Percentiles rank a stretch among this genome's conserved stretches.
phyloP scores from a whole-genome alignment of 139 green algal species.

The Nannochloris sp. region DNA sequence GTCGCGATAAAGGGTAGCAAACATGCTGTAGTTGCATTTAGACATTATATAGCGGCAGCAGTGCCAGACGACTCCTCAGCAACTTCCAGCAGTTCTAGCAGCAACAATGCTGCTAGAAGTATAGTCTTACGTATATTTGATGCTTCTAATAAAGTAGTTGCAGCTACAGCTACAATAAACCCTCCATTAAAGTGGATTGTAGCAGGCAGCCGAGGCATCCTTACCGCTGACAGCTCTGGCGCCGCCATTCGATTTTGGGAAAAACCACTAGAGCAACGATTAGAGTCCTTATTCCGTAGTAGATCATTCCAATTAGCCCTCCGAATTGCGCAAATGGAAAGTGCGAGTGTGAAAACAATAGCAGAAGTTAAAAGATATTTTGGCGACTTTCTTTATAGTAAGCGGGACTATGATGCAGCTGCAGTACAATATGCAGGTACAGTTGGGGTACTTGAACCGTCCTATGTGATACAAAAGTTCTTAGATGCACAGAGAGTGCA shows the following conservation, averaged over 20 bases:
- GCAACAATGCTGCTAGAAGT: neutral
- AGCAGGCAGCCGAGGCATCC: neutral
- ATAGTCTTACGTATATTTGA: slow-evolving; percentile 53
- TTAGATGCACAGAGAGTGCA: slow-evolving; percentile 86
- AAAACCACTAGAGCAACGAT: slow-evolving; percentile 35
- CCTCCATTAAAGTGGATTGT: slow-evolving; percentile 6
- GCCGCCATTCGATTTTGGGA: slow-evolving; percentile 29
- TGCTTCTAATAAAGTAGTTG: slow-evolving; percentile 73
- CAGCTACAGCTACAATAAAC: slow-evolving; percentile 20
- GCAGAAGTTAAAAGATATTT: slow-evolving; percentile 57
- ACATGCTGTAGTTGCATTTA: slow-evolving; percentile 36
- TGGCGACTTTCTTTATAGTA: slow-evolving; percentile 77
- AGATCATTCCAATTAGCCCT: slow-evolving; percentile 67
- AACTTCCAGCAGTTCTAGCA: too few relatives aligned
- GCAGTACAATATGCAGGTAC: slow-evolving; percentile 79
- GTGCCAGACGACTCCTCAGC: neutral
- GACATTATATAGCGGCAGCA: slow-evolving; percentile 54
- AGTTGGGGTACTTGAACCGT: slow-evolving; percentile 79
- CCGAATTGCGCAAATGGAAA: slow-evolving; percentile 44
- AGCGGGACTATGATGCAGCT: slow-evolving; percentile 86
- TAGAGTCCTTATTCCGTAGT: slow-evolving; percentile 63
- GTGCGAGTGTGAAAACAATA: slow-evolving; percentile 12
- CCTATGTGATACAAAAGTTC: slow-evolving; percentile 89
- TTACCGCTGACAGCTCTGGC: slow-evolving; percentile 5
- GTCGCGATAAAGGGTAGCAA: slow-evolving; percentile 31